These are phyloP conservation scores for Aspergillus fumigatiaffinis DNA, from an alignment of 2,329 filamentous ascomycete species.

Conservation along the genomic window DNA sequence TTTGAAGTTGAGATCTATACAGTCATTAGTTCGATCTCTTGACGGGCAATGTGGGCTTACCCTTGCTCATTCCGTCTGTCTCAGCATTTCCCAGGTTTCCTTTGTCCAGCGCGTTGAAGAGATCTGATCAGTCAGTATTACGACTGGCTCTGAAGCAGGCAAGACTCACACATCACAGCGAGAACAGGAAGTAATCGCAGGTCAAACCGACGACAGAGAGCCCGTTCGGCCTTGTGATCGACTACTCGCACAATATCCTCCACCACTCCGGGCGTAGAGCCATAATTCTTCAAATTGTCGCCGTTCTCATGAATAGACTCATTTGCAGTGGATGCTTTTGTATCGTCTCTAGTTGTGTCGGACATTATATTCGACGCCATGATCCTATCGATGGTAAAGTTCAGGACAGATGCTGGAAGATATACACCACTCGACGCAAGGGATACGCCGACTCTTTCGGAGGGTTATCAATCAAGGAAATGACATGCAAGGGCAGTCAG, in stretches of 20 bases:
- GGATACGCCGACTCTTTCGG: background rate
- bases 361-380: slow-evolving; percentile 2
- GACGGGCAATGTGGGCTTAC: slow-evolving; percentile 15
- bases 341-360: slow-evolving; percentile 4
- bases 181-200: slow-evolving; percentile 52
- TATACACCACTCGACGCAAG: background rate
- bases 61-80: slow-evolving; percentile 48
- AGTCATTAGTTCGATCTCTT: background rate
- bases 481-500: background rate
- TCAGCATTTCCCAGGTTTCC: slow-evolving; percentile 55
- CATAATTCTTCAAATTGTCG: slow-evolving; percentile 8
- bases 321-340: slow-evolving; percentile 1
- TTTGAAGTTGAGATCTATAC: slow-evolving; percentile 54
- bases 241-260: slow-evolving; percentile 32
- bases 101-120: slow-evolving; percentile 53
- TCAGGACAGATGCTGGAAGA: background rate
- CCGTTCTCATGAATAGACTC: slow-evolving; percentile 11
- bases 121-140: slow-evolving; percentile 35
- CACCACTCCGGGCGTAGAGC: slow-evolving; percentile 12
- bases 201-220: slow-evolving; percentile 53
- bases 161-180: slow-evolving; percentile 51
- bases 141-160: background rate
- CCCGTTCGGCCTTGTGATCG: slow-evolving; percentile 45
- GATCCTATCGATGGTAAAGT: background rate
- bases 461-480: background rate